phyloP scores from a whole-genome alignment of 371 early-diverging fungal species.

The Mortierella sp. region DNA sequence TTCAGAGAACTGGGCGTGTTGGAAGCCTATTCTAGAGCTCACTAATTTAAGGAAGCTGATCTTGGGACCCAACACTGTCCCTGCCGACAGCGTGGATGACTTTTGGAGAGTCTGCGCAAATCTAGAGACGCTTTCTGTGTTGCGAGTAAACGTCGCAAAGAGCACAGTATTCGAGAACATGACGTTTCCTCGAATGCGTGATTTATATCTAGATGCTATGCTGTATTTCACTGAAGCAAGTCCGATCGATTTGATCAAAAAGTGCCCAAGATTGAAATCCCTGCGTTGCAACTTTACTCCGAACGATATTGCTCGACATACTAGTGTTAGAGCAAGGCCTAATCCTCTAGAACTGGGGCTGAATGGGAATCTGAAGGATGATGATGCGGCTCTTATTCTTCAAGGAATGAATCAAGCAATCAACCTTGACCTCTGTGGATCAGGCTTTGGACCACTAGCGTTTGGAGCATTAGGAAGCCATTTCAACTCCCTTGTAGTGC shows the following conservation, averaged over 20 bases:
- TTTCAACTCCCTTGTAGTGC: background rate
- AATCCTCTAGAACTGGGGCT: background rate
- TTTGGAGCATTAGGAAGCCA: background rate
- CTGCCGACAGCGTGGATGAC: background rate
- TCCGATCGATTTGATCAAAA: background rate
- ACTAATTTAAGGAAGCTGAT: background rate
- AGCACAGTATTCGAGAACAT: background rate
- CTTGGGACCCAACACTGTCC: background rate
- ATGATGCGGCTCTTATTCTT: background rate
- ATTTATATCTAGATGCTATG: background rate
- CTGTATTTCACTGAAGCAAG: background rate
- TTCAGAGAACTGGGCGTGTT: background rate
- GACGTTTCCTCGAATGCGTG: background rate
- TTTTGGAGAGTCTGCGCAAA: background rate
- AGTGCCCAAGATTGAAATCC: background rate
- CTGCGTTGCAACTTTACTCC: background rate
- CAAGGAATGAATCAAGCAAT: background rate
- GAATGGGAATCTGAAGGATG: background rate
- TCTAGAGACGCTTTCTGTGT: background rate
- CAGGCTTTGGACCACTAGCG: background rate
- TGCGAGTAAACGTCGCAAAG: background rate
- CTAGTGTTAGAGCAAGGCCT: background rate
- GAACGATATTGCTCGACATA: background rate
- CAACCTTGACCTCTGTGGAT: background rate
- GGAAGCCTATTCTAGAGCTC: background rate